These are phyloP conservation scores for Cadophora malorum DNA, from an alignment of 2,329 filamentous ascomycete species.

Conservation along the genomic window DNA sequence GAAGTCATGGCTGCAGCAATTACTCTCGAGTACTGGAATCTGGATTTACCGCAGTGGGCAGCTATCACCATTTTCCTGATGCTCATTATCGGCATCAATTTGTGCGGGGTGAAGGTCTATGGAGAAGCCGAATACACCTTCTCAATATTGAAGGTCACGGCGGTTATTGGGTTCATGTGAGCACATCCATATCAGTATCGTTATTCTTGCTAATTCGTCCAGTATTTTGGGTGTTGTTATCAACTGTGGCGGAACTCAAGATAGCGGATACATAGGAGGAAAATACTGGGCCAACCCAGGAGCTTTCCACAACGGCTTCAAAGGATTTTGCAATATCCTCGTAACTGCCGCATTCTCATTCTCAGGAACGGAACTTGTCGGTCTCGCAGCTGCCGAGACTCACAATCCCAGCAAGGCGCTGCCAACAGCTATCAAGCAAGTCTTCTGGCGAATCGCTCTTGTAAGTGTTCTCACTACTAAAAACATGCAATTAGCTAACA, in stretches of 20 bases:
- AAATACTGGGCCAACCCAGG: conserved; percentile 80
- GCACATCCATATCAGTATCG: conserved; percentile 42
- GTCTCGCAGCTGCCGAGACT: conserved; percentile 79
- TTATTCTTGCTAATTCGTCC: conserved; percentile 24
- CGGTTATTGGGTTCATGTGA: conserved; percentile 88
- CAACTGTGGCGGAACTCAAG: conserved; percentile 80
- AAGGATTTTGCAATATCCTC: conserved; percentile 78
- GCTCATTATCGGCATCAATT: conserved; percentile 79
- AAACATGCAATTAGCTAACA: conserved; percentile 44
- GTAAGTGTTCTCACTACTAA: conserved; percentile 62
- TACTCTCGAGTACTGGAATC: conserved; percentile 84
- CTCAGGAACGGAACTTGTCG: conserved; percentile 78
- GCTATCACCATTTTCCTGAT: conserved; percentile 85
- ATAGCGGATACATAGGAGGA: conserved; percentile 80
- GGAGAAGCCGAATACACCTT: conserved; percentile 91
- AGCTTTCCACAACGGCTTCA: conserved; percentile 82
- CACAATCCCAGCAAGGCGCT: conserved; percentile 82
- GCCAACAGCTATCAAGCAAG: conserved; percentile 87
- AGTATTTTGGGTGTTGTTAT: conserved; percentile 86
- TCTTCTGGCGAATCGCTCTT: conserved; percentile 93
- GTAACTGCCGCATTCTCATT: conserved; percentile 80
- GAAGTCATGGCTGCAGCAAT: conserved; percentile 88
- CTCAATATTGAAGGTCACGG: conserved; percentile 84
- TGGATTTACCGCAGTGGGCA: conserved; percentile 73
- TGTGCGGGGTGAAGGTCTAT: conserved; percentile 87